Base-by-base conservation (phyloP, 108 stramenopile genomes). In the Fragilariopsis cylindrus region DNA sequence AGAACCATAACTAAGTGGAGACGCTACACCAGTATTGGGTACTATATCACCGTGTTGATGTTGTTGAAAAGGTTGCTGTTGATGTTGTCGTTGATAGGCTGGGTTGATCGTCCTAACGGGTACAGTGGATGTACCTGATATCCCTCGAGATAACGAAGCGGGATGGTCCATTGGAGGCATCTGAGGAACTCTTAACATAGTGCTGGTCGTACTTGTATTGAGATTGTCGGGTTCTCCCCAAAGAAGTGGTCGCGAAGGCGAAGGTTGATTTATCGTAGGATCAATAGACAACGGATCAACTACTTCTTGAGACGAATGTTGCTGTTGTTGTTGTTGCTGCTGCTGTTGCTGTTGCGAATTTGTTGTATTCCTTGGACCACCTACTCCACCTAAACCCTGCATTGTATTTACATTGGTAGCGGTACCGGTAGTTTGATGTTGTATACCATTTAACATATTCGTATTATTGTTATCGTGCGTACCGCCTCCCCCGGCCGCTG, bases 231-330 rank as follows among this genome's bases (percentile, higher is more conserved):
- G n/a, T 8, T 64, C 64, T 53, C 71, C 30, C 30, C 30, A 30
- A 30, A 30, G 30, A 30, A 30, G 30, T 30, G 30, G 30, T 30
- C 30, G 30, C 30, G 30, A 78, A 7, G 18, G 48, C 42, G 65
- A 6, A 21, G 12, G 74, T 45, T 75, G 70, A 76, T 57, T 19
- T 19, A 68, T 53, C 8, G 87, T 88, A n/a, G 87, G 87, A 76
- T 88, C 87, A 66, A 88, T 88, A 39, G 87, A 88, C 2, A 88
- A 72, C 6, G 87, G 87, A 65, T 88, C 87, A 3, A 63, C 62
- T 40, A 85, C 76, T 44, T 74, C 76, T 18, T 84, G 77, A 15
- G 76, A 48, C 13, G 63, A 50, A 40, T 45, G 57, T 9, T 60
- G 13, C 49, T 69, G 57, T 48, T 71, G 53, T 21, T 21, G 21